These are phyloP conservation scores for Cryptococcus sp. DNA, from an alignment of 1,284 basidiomycete genomes.

Conservation along the genomic window DNA sequence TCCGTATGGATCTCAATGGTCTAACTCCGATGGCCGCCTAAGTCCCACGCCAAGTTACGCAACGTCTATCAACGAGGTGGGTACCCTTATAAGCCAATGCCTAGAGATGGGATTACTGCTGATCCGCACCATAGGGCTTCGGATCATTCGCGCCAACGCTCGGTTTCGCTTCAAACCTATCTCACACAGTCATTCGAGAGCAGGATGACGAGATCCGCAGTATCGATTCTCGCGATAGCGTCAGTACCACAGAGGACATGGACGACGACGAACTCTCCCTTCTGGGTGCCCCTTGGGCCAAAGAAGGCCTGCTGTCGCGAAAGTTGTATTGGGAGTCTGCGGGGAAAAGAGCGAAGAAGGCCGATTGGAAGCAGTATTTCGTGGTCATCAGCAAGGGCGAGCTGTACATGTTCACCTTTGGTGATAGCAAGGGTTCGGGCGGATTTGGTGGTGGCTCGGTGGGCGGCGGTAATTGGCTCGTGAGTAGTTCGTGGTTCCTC, in stretches of 20 bases:
- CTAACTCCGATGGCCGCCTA: constrained; percentile 69
- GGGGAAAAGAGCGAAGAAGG: constrained; percentile 71
- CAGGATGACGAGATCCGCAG: constrained; percentile 87
- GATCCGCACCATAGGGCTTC: constrained; percentile 11
- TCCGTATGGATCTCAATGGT: constrained; percentile 34
- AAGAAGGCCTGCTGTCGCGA: constrained; percentile 90
- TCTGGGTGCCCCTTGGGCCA: constrained; percentile 95
- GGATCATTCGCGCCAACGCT: constrained; percentile 67
- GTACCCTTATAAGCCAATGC: constrained; percentile 22
- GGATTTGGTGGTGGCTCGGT: constrained; percentile 62
- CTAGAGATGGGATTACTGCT: no score
- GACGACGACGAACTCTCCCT: constrained; percentile 92
- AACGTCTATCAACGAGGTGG: constrained; percentile 77
- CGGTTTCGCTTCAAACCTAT: constrained; percentile 93
- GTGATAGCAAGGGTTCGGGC: constrained; percentile 58
- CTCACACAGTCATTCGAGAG: constrained; percentile 93
- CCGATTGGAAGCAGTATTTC: constrained; percentile 89
- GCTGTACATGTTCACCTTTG: constrained; percentile 92
- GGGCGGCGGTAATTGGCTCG: constrained; percentile 97
- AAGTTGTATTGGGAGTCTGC: constrained; percentile 91
- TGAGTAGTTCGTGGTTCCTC: constrained; percentile 54
- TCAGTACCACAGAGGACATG: constrained; percentile 58
- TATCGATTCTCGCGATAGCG: constrained; percentile 63
- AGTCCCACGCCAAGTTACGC: constrained; percentile 87
- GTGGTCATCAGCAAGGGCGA: constrained; percentile 93